phyloP scores from a whole-genome alignment of 208 protist species.

The Jaenimonas drosophilae region DNA sequence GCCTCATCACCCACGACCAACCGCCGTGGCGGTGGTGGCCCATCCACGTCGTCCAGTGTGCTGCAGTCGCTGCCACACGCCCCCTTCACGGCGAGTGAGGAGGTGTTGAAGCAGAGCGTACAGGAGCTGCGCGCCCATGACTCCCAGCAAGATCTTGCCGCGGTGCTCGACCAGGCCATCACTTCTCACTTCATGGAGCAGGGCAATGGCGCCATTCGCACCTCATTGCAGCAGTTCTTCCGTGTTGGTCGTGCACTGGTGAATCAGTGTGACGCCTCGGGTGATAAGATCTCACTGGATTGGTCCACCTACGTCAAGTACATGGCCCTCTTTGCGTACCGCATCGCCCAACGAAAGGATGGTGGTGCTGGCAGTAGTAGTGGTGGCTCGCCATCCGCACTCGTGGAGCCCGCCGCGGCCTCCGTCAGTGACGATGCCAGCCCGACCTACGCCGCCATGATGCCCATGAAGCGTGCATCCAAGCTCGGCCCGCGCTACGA shows the following conservation, averaged over 20 bases:
- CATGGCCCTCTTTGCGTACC: conserved; percentile 68
- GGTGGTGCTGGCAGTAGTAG: too few species aligned
- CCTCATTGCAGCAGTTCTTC: conserved; percentile 38
- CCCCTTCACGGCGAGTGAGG: not conserved
- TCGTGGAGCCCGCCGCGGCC: conserved; percentile 28
- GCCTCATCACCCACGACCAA: not conserved
- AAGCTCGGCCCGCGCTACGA: conserved; percentile 54
- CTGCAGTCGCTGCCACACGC: conserved; percentile 1
- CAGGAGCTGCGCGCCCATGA: conserved; percentile 20
- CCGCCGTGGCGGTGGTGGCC: too few species aligned
- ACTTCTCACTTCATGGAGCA: conserved; percentile 71
- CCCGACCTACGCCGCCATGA: conserved; percentile 17
- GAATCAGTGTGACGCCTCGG: too few species aligned
- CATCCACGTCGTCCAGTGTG: too few species aligned
- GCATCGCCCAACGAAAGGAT: conserved; percentile 9
- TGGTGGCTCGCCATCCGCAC: too few species aligned
- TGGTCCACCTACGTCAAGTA: conserved; percentile 82
- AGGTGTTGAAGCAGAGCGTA: conserved; percentile 2
- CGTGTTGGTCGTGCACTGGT: conserved; percentile 14
- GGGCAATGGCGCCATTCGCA: conserved; percentile 18
- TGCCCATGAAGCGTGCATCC: conserved; percentile 17
- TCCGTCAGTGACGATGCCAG: conserved; percentile 17
- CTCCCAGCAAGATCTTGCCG: conserved; percentile 46
- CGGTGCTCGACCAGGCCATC: conserved; percentile 67
- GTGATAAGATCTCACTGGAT: too few species aligned